These are phyloP conservation scores for Hippophae rhamnoides DNA, from an alignment of 306 rosid genomes.

Conservation along the genomic window DNA sequence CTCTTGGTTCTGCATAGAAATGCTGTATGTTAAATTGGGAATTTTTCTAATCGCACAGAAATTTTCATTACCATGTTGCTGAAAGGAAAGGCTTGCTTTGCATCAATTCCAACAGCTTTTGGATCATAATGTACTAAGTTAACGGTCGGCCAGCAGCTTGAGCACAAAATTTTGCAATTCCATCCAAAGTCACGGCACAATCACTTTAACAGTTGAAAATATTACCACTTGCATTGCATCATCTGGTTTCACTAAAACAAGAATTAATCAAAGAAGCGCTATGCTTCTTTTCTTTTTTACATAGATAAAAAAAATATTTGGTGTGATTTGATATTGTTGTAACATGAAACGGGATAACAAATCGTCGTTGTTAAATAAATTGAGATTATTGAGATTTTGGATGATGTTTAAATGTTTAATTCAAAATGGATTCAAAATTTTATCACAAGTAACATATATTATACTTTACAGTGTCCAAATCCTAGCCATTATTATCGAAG, in stretches of 20 bases:
- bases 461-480: slow-evolving; percentile 67
- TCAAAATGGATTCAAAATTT: too few relatives aligned
- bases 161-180: slow-evolving; percentile 83
- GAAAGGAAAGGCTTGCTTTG: slow-evolving; percentile 93
- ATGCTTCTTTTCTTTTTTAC: too few relatives aligned
- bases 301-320: too few relatives aligned
- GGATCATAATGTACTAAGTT: slow-evolving; percentile 86
- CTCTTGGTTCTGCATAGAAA: slow-evolving; percentile 93
- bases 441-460: too few relatives aligned
- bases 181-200: slow-evolving; percentile 83
- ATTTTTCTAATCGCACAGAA: neutral
- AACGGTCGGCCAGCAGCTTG: slow-evolving; percentile 79
- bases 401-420: neutral
- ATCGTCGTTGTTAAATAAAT: too few relatives aligned
- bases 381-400: slow-evolving; percentile 17
- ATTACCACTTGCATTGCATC: slow-evolving; percentile 34
- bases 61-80: slow-evolving; percentile 47
- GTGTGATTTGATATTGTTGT: too few relatives aligned
- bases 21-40: slow-evolving; percentile 36
- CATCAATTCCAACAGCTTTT: slow-evolving; percentile 70
- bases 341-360: too few relatives aligned
- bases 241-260: slow-evolving; percentile 71
- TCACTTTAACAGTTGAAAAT: slow-evolving; percentile 75
- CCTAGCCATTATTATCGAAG: slow-evolving; percentile 93
- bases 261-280: neutral